Percentiles rank a stretch among this genome's conserved stretches.
Conservation (phyloP, 2,329 filamentous ascomycete species). For the Colletotrichum melonis region DNA sequence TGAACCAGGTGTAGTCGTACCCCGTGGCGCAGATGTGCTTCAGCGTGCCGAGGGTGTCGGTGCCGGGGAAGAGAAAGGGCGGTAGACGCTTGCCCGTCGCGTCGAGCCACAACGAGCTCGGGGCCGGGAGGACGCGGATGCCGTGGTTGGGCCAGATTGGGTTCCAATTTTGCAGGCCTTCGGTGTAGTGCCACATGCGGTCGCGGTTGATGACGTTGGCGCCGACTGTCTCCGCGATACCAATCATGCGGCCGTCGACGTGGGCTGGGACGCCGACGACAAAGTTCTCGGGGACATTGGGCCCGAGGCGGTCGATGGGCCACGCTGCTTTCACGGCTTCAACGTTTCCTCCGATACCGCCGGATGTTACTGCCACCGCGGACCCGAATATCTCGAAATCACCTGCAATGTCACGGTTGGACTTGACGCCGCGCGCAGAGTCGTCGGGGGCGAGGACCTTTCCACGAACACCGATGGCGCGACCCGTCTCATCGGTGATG, state of each 20-base stretch:
- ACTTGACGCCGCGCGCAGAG: constrained; percentile 61
- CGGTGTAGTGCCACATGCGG: constrained; percentile 76
- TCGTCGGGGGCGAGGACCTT: constrained; percentile 63
- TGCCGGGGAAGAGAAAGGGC: constrained; percentile 66
- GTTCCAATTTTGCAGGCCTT: constrained; percentile 71
- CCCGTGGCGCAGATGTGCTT: constrained; percentile 70
- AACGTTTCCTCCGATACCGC: constrained; percentile 72
- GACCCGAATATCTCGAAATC: constrained; percentile 65
- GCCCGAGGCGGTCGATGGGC: constrained; percentile 68
- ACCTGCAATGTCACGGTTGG: constrained; percentile 59
- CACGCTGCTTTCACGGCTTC: constrained; percentile 68
- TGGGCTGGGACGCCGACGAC: constrained; percentile 72
- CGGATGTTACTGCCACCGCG: constrained; percentile 65
- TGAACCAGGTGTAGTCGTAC: constrained; percentile 73
- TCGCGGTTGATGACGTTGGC: constrained; percentile 70
- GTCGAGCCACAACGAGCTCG: constrained; percentile 72
- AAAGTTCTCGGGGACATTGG: constrained; percentile 65
- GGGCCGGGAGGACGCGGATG: constrained; percentile 69
- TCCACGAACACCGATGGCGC: constrained; percentile 64
- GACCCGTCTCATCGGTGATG: constrained; percentile 63
- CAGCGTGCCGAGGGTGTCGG: constrained; percentile 68
- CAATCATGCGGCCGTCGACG: constrained; percentile 73
- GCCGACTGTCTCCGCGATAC: constrained; percentile 63
- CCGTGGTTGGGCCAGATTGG: constrained; percentile 71
- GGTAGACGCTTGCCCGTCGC: constrained; percentile 69